phyloP scores from a whole-genome alignment of 257 asterid genomes.

The Cinchona pubescens region DNA sequence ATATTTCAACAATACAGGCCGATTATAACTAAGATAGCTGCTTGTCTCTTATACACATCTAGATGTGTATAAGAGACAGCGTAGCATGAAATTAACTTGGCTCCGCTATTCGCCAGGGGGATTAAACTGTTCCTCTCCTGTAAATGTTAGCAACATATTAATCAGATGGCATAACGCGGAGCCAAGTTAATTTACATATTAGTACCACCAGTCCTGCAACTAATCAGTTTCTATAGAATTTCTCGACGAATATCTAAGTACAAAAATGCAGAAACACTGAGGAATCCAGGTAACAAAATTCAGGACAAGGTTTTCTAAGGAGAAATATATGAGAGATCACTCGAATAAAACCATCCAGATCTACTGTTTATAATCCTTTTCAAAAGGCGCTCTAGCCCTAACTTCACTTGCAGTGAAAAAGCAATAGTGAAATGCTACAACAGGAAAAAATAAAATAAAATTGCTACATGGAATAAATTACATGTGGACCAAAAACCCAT shows the following conservation, averaged over 20 bases:
- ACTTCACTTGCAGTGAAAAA: neutral
- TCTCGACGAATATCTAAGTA: neutral
- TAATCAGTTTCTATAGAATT: neutral
- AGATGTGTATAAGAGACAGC: too few species aligned
- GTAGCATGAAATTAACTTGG: too few species aligned
- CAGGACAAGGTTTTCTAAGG: neutral
- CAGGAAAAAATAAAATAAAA: neutral
- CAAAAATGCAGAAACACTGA: neutral
- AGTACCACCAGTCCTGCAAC: neutral
- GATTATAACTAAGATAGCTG: too few species aligned
- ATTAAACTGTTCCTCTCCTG: too few species aligned
- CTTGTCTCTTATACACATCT: too few species aligned
- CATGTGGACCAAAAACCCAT: constrained; percentile 30
- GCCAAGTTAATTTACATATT: neutral
- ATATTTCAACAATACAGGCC: too few species aligned
- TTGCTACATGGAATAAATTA: constrained; percentile 26
- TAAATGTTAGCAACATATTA: too few species aligned
- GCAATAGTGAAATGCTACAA: neutral
- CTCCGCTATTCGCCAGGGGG: too few species aligned
- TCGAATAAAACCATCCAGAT: neutral
- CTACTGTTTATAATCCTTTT: neutral
- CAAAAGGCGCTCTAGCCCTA: neutral
- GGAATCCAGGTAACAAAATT: neutral
- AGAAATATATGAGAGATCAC: neutral
- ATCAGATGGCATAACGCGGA: too few species aligned